Conservation (phyloP, 345 rosid species). For the Pistacia atlantica region DNA sequence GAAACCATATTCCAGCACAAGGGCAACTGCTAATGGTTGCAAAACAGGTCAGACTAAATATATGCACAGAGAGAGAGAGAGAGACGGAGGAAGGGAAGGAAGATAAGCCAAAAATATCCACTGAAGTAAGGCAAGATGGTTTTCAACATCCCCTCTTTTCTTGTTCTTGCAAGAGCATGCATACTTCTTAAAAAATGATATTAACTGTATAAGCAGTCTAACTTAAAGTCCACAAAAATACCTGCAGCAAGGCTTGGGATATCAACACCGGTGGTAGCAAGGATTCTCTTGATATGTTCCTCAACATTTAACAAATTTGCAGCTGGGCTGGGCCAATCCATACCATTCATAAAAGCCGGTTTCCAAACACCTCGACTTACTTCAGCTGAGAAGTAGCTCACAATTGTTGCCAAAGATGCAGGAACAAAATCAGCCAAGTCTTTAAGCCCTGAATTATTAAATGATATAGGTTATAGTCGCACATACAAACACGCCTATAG, state of each 20-base stretch:
- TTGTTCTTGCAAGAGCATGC: not conserved
- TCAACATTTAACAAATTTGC: constrained; percentile 85
- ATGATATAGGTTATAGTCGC: constrained; percentile 10
- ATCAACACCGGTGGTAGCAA: constrained; percentile 88
- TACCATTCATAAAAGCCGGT: constrained; percentile 92
- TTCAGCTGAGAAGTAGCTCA: constrained; percentile 95
- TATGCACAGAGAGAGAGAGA: not conserved
- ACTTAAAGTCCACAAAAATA: constrained; percentile 18
- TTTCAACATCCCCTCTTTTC: not conserved
- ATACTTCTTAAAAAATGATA: not conserved
- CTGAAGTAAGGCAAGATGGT: not conserved
- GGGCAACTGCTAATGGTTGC: too few species aligned
- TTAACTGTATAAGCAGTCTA: not conserved
- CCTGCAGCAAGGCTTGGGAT: constrained; percentile 94
- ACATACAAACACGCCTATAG: not conserved
- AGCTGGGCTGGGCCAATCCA: constrained; percentile 99
- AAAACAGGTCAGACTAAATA: not conserved
- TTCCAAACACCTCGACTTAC: constrained; percentile 96
- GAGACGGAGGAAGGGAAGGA: not conserved
- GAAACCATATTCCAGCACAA: not conserved
- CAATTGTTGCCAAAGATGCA: constrained; percentile 84
- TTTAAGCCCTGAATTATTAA: constrained; percentile 71
- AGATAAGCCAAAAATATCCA: not conserved
- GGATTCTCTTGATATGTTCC: constrained; percentile 80
- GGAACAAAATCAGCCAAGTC: constrained; percentile 96